Percentiles rank a stretch among this genome's conserved stretches.
Evolutionary conservation across 1,139 yeast genomes (phyloP).

Genomic region (Nakaseomyces delphensis): DNA sequence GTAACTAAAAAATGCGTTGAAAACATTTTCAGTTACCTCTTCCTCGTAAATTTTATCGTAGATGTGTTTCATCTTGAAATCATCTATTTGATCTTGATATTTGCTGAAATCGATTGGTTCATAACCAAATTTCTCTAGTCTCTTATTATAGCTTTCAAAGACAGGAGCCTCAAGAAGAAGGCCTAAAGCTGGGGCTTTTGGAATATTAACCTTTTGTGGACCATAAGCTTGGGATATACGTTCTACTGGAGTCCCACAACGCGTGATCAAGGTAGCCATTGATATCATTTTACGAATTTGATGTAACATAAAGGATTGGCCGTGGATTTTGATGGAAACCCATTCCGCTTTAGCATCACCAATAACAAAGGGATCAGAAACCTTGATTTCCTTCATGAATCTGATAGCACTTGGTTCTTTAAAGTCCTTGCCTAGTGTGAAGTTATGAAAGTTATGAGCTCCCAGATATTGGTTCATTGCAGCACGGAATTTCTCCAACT

Average conservation of each 20-base stretch:
- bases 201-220: conserved; percentile 69
- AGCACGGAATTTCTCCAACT: conserved; percentile 53
- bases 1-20: conserved; percentile 81
- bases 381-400: conserved; percentile 68
- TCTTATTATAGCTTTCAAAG: conserved; percentile 72
- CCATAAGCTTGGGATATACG: conserved; percentile 77
- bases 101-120: conserved; percentile 63
- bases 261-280: conserved; percentile 77
- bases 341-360: conserved; percentile 92
- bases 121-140: conserved; percentile 70
- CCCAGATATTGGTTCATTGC: conserved; percentile 74
- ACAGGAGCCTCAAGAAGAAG: conserved; percentile 85
- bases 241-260: conserved; percentile 74
- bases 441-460: conserved; percentile 90
- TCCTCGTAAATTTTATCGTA: conserved; percentile 88
- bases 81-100: conserved; percentile 64
- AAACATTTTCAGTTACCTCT: conserved; percentile 79
- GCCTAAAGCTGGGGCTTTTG: conserved; percentile 97
- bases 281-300: conserved; percentile 98
- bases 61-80: conserved; percentile 77
- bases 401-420: conserved; percentile 80
- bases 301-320: conserved; percentile 96
- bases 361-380: conserved; percentile 86
- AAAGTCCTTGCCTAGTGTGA: conserved; percentile 80
- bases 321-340: conserved; percentile 93